phyloP scores from a whole-genome alignment of 208 protist species.

The Leishmania gerbilli region DNA sequence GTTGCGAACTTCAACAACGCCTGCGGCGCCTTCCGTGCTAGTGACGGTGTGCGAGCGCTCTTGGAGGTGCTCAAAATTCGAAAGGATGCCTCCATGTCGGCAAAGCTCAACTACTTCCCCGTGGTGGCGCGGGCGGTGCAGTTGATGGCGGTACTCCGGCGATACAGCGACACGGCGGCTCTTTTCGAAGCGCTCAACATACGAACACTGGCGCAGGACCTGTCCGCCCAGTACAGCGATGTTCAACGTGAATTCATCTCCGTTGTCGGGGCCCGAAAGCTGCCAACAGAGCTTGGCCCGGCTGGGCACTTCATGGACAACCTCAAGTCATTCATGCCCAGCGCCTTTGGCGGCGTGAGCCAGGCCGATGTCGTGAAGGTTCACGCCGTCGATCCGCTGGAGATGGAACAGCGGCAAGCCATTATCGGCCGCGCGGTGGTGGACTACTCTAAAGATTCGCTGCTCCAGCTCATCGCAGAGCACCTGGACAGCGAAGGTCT shows the following conservation, averaged over 20 bases:
- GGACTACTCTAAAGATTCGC: constrained; percentile 76
- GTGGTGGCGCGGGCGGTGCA: constrained; percentile 82
- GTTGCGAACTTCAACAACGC: constrained; percentile 69
- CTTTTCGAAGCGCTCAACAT: constrained; percentile 85
- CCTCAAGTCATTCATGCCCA: constrained; percentile 63
- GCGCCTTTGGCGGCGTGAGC: constrained; percentile 49
- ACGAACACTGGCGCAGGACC: constrained; percentile 64
- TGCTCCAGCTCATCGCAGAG: constrained; percentile 70
- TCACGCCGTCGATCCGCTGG: constrained; percentile 40
- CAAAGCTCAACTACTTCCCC: constrained; percentile 81
- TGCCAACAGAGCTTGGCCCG: constrained; percentile 69
- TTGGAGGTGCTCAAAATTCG: constrained; percentile 71
- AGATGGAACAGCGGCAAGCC: constrained; percentile 72
- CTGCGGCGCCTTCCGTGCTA: constrained; percentile 69
- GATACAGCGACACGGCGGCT: constrained; percentile 71
- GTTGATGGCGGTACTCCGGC: constrained; percentile 72
- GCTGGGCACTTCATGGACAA: constrained; percentile 86
- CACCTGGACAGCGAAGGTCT: constrained; percentile 78
- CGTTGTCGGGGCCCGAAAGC: constrained; percentile 62
- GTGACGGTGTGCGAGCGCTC: constrained; percentile 77
- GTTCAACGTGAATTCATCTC: constrained; percentile 84
- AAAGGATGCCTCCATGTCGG: constrained; percentile 75
- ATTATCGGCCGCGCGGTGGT: constrained; percentile 78
- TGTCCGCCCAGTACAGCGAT: constrained; percentile 66
- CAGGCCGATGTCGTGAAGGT: constrained; percentile 44